Conservation (phyloP, 2,329 filamentous ascomycete species). For the Thielaviopsis populi region DNA sequence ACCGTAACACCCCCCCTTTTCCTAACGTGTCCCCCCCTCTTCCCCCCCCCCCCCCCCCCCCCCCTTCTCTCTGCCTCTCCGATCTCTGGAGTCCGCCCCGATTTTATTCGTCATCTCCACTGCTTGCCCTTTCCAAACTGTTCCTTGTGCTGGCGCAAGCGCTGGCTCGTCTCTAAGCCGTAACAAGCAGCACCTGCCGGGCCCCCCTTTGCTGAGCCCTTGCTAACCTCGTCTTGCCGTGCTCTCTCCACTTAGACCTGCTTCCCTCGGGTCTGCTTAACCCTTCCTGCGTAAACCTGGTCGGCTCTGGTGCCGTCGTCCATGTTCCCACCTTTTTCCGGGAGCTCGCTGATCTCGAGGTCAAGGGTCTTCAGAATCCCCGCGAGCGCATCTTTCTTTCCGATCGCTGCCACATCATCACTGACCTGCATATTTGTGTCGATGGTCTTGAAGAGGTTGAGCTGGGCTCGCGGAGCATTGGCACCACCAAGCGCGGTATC, state of each 20-base stretch:
- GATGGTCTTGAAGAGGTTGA: slow-evolving; percentile 52
- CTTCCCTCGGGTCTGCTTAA: slow-evolving; percentile 52
- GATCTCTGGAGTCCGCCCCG: too few species aligned
- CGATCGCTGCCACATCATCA: slow-evolving; percentile 47
- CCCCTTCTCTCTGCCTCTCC: neutral
- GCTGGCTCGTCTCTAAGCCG: neutral
- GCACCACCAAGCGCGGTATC: slow-evolving; percentile 26
- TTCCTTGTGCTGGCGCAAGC: too few species aligned
- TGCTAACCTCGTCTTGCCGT: neutral
- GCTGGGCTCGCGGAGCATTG: slow-evolving; percentile 27
- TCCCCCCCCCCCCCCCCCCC: neutral
- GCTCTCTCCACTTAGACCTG: slow-evolving; percentile 2
- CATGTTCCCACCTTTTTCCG: slow-evolving; percentile 33
- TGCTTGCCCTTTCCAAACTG: neutral
- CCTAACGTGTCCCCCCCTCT: too few species aligned
- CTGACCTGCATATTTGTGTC: slow-evolving; percentile 50
- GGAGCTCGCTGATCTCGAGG: slow-evolving; percentile 28
- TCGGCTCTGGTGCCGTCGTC: slow-evolving; percentile 55
- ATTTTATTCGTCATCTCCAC: neutral
- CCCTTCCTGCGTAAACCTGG: slow-evolving; percentile 54
- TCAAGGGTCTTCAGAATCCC: slow-evolving; percentile 26
- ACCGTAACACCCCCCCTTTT: neutral
- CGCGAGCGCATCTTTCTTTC: slow-evolving; percentile 43
- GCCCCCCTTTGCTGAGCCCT: neutral
- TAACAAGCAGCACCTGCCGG: too few species aligned